phyloP scores from a whole-genome alignment of 2,329 filamentous ascomycete genomes.

The Acrodontium crateriforme region DNA sequence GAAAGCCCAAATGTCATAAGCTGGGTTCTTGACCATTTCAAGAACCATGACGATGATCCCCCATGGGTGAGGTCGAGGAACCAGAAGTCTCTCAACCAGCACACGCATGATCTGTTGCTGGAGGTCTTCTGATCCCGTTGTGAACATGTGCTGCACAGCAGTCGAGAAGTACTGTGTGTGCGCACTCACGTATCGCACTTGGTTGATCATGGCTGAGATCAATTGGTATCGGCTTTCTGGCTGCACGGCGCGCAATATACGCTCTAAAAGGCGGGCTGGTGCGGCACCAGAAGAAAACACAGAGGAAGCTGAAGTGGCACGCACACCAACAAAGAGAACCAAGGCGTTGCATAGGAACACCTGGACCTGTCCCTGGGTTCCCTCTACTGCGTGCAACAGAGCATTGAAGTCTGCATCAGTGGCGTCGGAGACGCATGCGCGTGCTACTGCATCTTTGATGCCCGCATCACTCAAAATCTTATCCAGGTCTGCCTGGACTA shows the following conservation, averaged over 20 bases:
- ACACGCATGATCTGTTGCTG: slow-evolving; percentile 85
- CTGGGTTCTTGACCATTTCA: slow-evolving; percentile 82
- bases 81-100: slow-evolving; percentile 73
- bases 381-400: slow-evolving; percentile 59
- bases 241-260: slow-evolving; percentile 59
- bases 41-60: slow-evolving; percentile 77
- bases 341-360: slow-evolving; percentile 63
- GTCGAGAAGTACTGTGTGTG: slow-evolving; percentile 91
- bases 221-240: slow-evolving; percentile 76
- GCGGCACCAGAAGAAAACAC: slow-evolving; percentile 51
- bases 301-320: slow-evolving; percentile 51
- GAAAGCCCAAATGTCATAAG: slow-evolving; percentile 82
- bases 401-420: slow-evolving; percentile 58
- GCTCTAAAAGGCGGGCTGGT: slow-evolving; percentile 59
- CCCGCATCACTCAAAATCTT: slow-evolving; percentile 35
- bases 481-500: slow-evolving; percentile 49
- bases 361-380: slow-evolving; percentile 27
- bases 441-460: slow-evolving; percentile 41
- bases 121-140: slow-evolving; percentile 50
- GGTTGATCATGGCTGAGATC: slow-evolving; percentile 72
- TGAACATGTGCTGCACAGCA: slow-evolving; percentile 72
- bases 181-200: slow-evolving; percentile 77
- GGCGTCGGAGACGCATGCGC: slow-evolving; percentile 29
- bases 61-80: slow-evolving; percentile 90
- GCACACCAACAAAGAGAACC: slow-evolving; percentile 66